A percentile compares a stretch with the other conserved stretches of the same genome.
Evolutionary conservation across 2,329 filamentous ascomycete species (phyloP).

Genomic region (Fusarium sp.): DNA sequence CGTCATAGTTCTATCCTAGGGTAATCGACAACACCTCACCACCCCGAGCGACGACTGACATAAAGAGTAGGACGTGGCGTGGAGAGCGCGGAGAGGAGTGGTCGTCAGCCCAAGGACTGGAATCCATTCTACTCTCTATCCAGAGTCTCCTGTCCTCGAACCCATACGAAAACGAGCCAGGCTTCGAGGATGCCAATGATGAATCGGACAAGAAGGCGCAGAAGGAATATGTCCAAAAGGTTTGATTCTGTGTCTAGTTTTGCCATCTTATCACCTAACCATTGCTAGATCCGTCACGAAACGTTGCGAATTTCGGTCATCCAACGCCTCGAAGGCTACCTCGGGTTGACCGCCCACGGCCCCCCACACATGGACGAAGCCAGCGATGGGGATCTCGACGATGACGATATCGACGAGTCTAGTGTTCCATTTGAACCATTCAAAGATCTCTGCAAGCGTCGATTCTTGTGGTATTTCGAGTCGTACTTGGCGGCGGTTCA

Average conservation of each 20-base stretch:
- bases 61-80: constrained; percentile 82
- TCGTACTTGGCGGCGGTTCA: constrained; percentile 81
- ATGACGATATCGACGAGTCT: constrained; percentile 66
- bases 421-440: constrained; percentile 82
- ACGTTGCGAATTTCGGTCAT: constrained; percentile 88
- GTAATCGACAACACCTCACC: constrained; percentile 58
- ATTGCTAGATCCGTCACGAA: constrained; percentile 84
- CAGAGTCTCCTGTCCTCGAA: constrained; percentile 95
- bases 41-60: constrained; percentile 20
- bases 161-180: constrained; percentile 96
- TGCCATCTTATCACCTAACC: constrained; percentile 19
- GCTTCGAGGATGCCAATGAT: constrained; percentile 82
- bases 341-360: constrained; percentile 72
- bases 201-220: constrained; percentile 79
- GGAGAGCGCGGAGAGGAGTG: constrained; percentile 92
- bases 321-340: constrained; percentile 82
- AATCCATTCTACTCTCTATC: constrained; percentile 94
- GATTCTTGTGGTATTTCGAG: constrained; percentile 96
- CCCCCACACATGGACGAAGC: constrained; percentile 41
- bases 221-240: constrained; percentile 83
- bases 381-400: constrained; percentile 54
- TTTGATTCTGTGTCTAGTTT: constrained; percentile 48
- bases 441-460: constrained; percentile 87
- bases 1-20: constrained; percentile 83
- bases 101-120: constrained; percentile 95